Evolutionary conservation across 495 filamentous ascomycete species (phyloP).

Genomic region (Penicillium lividum): DNA sequence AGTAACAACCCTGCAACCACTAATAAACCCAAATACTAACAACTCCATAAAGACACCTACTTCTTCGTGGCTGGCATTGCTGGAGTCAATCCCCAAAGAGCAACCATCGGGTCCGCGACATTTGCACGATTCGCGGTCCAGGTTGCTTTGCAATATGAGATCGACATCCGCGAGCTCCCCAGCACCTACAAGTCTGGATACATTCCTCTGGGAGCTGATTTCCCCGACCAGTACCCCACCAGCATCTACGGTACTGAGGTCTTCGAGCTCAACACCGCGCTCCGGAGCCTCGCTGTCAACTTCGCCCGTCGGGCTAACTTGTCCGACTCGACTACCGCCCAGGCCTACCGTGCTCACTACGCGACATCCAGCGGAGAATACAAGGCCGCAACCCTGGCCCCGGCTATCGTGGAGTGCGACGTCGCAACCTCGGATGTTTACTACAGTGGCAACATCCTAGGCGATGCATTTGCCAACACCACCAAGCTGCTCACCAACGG

Average conservation of each 20-base stretch:
- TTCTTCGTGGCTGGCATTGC: slow-evolving; percentile 74
- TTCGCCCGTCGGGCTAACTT: slow-evolving; percentile 59
- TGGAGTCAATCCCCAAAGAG: slow-evolving; percentile 67
- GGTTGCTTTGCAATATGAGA: slow-evolving; percentile 73
- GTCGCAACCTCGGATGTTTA: slow-evolving; percentile 72
- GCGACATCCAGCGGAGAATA: slow-evolving; percentile 42
- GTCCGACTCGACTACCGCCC: slow-evolving; percentile 52
- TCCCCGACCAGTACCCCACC: slow-evolving; percentile 59
- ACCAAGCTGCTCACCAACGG: slow-evolving; percentile 68
- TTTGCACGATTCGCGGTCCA: slow-evolving; percentile 71
- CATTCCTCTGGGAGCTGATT: slow-evolving; percentile 56
- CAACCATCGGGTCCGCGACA: slow-evolving; percentile 61
- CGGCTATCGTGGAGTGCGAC: slow-evolving; percentile 66
- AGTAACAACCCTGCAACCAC: too few species aligned
- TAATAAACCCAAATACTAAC: too few species aligned
- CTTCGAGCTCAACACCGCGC: slow-evolving; percentile 66
- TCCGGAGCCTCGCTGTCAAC: slow-evolving; percentile 55
- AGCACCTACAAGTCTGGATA: slow-evolving; percentile 67
- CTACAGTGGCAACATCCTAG: slow-evolving; percentile 62
- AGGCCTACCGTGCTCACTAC: slow-evolving; percentile 63
- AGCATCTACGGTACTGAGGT: slow-evolving; percentile 76
- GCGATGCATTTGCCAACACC: slow-evolving; percentile 65
- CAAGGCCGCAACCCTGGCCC: slow-evolving; percentile 50
- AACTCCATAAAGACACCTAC: slow-evolving; percentile 49
- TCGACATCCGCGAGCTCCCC: slow-evolving; percentile 70